phyloP scores from a whole-genome alignment of 495 filamentous ascomycete species.

The Penicillium dipodomyicola region DNA sequence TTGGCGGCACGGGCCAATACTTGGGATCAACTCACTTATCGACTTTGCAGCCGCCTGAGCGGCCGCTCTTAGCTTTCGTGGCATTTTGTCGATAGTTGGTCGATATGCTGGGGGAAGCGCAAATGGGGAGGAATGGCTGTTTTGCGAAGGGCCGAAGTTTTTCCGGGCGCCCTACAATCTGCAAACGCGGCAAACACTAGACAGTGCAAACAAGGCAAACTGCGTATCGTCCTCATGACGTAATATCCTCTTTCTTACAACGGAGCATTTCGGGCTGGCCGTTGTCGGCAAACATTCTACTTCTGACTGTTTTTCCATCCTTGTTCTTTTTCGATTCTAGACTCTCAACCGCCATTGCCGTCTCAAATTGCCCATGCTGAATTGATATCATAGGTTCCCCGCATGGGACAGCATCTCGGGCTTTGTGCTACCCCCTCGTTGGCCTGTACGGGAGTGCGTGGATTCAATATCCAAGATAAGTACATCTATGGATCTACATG shows the following conservation, averaged over 20 bases:
- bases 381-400: conserved; percentile 6
- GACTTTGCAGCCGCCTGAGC: conserved; percentile 51
- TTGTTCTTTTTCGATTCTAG: conserved; percentile 17
- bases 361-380: neutral
- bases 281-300: conserved; percentile 16
- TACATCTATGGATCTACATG: conserved; percentile 11
- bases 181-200: neutral
- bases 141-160: conserved; percentile 17
- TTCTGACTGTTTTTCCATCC: neutral
- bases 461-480: conserved; percentile 18
- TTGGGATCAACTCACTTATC: conserved; percentile 35
- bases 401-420: conserved; percentile 1
- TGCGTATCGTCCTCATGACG: conserved; percentile 16
- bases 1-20: neutral
- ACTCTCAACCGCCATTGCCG: conserved; percentile 11
- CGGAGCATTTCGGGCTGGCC: conserved; percentile 15
- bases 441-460: neutral
- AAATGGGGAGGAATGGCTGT: conserved; percentile 18
- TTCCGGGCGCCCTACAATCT: neutral
- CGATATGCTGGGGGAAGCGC: conserved; percentile 17
- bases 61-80: conserved; percentile 47
- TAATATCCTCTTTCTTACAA: conserved; percentile 15
- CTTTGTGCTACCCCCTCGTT: conserved; percentile 5
- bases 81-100: conserved; percentile 36
- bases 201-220: neutral